Evolutionary conservation across 352 stramenopile genomes (phyloP), one percentile per base, ranked within the genome.

Genomic region (Achlya hypogyna): DNA sequence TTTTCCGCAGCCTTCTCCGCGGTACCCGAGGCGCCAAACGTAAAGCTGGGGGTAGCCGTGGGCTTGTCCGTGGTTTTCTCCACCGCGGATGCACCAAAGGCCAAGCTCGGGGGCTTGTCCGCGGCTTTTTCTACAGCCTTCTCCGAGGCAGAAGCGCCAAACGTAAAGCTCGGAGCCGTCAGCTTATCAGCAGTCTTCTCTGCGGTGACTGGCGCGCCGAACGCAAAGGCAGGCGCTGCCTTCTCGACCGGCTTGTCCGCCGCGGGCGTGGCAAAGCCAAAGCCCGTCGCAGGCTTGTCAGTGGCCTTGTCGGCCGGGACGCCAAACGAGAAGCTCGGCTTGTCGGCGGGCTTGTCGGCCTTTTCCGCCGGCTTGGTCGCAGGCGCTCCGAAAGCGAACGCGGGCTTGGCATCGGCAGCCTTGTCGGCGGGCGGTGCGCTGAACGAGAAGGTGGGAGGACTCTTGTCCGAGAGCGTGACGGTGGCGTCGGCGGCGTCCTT

Each of bases 371-470:
- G 51, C 3, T 69, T 68, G 5, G 35, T 28, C 38, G 45, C 12
- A 25, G 73, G 64, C 38, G 73, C 74, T n/a, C 78, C 77, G 35
- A 91, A 89, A 27, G 70, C 76, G 31, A 89, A 87, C 25, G 72
- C 65, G 6, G 75, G 53, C 32, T 76, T 78, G 8, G 70, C 65
- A 4, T 49, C 52, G 25, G 43, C 49, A 9, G 59, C 40, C 34
- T 28, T 58, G 18, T 60, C 59, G 18, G 59, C 5, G 5, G 14
- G 29, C 1, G 63, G 8, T 14, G 45, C 51, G 3, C 51, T 45
- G 59, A 70, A 70, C n/a, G n/a, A n/a, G n/a, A n/a, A n/a, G n/a
- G 49, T 38, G 10, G 49, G 49, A 3, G n/a, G 25, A 12, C 12
- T 12, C 31, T 56, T 56, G 49, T 56, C 49, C 3, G 49, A 22